phyloP scores from a whole-genome alignment of 306 rosid genomes.

The Inga leiocalycina region DNA sequence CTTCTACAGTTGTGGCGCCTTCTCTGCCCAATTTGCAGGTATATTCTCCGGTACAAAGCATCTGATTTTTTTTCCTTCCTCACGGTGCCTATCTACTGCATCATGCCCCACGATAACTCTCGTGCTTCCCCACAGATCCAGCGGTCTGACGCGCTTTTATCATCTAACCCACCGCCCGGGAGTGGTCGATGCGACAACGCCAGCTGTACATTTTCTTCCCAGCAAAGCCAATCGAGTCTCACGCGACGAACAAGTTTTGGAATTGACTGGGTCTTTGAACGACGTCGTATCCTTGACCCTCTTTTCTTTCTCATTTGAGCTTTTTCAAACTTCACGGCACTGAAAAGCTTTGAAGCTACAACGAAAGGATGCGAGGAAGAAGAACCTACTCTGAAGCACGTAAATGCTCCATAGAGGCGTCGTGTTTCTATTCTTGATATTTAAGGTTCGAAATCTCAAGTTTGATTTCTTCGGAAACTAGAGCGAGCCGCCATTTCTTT shows the following conservation, averaged over 20 bases:
- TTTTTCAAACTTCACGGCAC: slow-evolving; percentile 33
- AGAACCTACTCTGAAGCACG: background rate
- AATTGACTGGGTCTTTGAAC: background rate
- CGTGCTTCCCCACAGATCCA: background rate
- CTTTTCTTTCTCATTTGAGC: background rate
- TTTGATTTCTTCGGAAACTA: background rate
- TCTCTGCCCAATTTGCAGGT: slow-evolving; percentile 8
- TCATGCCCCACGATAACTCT: background rate
- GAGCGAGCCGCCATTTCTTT: background rate
- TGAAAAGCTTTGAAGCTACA: background rate
- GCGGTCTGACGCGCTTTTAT: background rate
- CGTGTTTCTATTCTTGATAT: background rate
- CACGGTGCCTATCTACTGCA: background rate
- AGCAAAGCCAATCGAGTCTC: background rate
- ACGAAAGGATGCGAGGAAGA: background rate
- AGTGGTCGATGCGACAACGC: background rate
- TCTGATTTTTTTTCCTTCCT: slow-evolving; percentile 17
- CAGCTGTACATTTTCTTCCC: background rate
- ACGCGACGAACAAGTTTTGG: slow-evolving; percentile 23
- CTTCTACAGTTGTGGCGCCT: slow-evolving; percentile 1
- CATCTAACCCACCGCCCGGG: slow-evolving; percentile 13
- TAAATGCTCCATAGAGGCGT: background rate
- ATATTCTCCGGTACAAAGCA: background rate
- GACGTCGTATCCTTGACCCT: slow-evolving; percentile 33
- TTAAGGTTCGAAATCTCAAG: background rate